Evolutionary conservation across 139 green algal species (phyloP), one percentile per base, ranked within the genome.

Genomic region (Pleodorina starrii): DNA sequence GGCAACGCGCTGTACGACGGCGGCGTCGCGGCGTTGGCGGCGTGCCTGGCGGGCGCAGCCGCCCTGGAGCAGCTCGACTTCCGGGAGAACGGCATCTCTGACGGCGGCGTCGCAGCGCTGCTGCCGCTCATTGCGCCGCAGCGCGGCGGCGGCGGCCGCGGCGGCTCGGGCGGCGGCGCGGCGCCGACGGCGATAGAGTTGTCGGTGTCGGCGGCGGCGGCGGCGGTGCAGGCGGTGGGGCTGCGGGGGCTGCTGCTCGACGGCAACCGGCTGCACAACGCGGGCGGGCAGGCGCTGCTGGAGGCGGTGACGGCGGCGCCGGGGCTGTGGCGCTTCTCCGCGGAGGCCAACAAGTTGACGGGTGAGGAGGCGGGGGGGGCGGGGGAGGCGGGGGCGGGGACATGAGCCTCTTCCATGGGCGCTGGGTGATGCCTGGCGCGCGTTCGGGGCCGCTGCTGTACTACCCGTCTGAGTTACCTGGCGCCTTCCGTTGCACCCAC

Each of bases 321-420:
- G 25, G 48, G 14, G 48, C 84, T 89, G 69, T 89, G 84, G 84
- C 48, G 69, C 32, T 89, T 89, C 50, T 83, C 69, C 1, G 84
- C n/a, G 46, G 84, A 89, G 29, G 48, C 36, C 48, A 89, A 89
- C 68, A 89, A 89, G 84, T 46, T 89, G 42, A 89, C 84, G 23
- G 84, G 84, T 89, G 51, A 23, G n/a, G n/a, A n/a, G n/a, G n/a
- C n/a, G n/a, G n/a, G n/a, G n/a, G n/a, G n/a, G n/a, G n/a, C n/a
- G n/a, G n/a, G n/a, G n/a, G n/a, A n/a, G n/a, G n/a, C n/a, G n/a
- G n/a, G n/a, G n/a, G n/a, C n/a, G n/a, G n/a, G n/a, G n/a, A n/a
- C n/a, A n/a, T n/a, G n/a, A n/a, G n/a, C n/a, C n/a, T n/a, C n/a
- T n/a, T n/a, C n/a, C n/a, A n/a, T n/a, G n/a, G n/a, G n/a, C n/a